Evolutionary conservation across 352 stramenopile species (phyloP), one percentile per base, ranked within the genome.

Genomic region (Phytopythium cucurbitacearum): DNA sequence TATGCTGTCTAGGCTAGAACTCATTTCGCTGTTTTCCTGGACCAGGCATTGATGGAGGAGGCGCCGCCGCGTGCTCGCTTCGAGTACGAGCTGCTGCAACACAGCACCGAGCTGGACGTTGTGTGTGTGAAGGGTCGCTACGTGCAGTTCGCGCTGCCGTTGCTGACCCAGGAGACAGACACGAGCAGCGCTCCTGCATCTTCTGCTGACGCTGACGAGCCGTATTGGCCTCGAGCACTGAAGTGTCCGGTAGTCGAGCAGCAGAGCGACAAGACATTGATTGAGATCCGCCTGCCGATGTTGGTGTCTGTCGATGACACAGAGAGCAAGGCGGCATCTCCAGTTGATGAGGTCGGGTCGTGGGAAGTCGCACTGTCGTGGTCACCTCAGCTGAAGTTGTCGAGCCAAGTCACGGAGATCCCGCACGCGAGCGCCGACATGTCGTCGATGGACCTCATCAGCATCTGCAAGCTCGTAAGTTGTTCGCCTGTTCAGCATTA

Each of bases 81-180:
- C 21, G 72, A 83, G 55, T 64, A 65, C 45, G 67, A 83, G 45
- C 52, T 83, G 43, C 32, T 83, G 38, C 72, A 80, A 44, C 67
- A 73, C 40, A 42, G 63, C 48, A 15, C 49, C 15, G 59, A 39
- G 3, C 51, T 83, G 12, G 72, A 82, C 7, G 35, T 77, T 3
- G 47, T 76, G 32, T 53, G 73, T 35, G 11, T 66, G 7, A 48
- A 33, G 0, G 40, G 21, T 10, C 36, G 34, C 3, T 65, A 50
- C 32, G 69, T 71, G 15, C 34, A 62, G 0, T 80, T 83, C 49
- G 49, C 57, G 32, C 47, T 80, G 12, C 72, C 72, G 7, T 50
- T 83, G 4, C 59, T 80, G n/a, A 45, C 33, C 9, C 53, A 64
- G 1, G 55, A 65, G 21, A 28, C 21, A 2, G 21, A 28, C 21